Conservation (phyloP, 2,329 filamentous ascomycete species). For the Colletotrichum lentis region DNA sequence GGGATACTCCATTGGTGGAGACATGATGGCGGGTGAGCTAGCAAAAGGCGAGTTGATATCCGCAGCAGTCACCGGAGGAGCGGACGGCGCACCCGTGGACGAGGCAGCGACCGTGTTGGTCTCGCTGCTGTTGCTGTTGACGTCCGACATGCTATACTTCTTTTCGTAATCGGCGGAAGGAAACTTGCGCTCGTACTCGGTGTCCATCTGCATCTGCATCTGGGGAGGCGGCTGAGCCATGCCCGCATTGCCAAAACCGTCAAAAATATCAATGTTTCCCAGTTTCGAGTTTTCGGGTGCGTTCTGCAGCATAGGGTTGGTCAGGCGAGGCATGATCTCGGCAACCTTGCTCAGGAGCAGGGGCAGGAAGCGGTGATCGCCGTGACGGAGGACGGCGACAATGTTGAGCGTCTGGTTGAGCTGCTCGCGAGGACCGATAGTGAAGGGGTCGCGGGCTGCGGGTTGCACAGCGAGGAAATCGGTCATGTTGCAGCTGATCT, state of each 20-base stretch:
- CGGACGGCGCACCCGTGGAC: constrained; percentile 42
- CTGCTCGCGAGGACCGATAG: constrained; percentile 74
- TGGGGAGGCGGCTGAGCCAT: constrained; percentile 62
- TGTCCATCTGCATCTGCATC: constrained; percentile 55
- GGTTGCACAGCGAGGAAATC: constrained; percentile 76
- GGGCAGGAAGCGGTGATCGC: constrained; percentile 78
- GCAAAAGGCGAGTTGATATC: constrained; percentile 62
- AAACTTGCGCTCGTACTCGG: constrained; percentile 58
- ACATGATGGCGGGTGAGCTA: constrained; percentile 63
- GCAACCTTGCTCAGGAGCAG: constrained; percentile 79
- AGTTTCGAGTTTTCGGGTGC: constrained; percentile 64
- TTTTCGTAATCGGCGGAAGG: constrained; percentile 54
- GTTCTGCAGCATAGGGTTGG: constrained; percentile 67
- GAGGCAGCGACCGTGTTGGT: constrained; percentile 47
- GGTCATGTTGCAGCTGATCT: constrained; percentile 75
- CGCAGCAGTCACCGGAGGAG: constrained; percentile 40
- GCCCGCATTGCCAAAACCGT: constrained; percentile 70
- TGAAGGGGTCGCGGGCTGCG: constrained; percentile 67
- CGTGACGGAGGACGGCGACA: constrained; percentile 75
- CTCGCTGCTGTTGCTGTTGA: constrained; percentile 48
- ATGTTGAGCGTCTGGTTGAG: constrained; percentile 74
- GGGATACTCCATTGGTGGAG: constrained; percentile 60
- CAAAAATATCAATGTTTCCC: constrained; percentile 68
- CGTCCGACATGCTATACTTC: constrained; percentile 51
- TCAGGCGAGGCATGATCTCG: constrained; percentile 71